Base-by-base conservation (phyloP, 2,329 filamentous ascomycete genomes). In the Arthrinium phaeospermum region DNA sequence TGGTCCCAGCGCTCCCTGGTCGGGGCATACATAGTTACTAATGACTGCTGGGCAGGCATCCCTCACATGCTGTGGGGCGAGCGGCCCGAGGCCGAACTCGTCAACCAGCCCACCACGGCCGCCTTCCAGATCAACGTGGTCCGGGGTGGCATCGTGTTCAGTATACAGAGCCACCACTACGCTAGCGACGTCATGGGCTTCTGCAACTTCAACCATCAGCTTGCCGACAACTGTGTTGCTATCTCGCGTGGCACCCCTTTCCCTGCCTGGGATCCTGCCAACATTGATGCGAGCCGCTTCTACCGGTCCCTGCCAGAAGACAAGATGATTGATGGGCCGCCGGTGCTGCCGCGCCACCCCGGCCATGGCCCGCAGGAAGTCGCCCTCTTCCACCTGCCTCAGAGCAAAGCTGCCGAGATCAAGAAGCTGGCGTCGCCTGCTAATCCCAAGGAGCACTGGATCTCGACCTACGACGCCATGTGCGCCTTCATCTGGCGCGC, bases 391-490 rank as follows among this genome's bases (percentile, higher is more conserved):
- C 84, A 86, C 70, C 77, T 86, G 0, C 82, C 84, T 3, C 82
- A 81, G 73, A 85, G 83, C 76, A 86, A 85, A 71, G 82, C 82
- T 0, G 80, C 80, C 0, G 75, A 80, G 68, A 75, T 87, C 5
- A 86, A 86, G 72, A 75, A 73, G 14, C 76, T 81, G 1, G 83
- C 83, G 0, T 76, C 68, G 0, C 81, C 83, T 4, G 57, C 70
- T 0, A 68, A 75, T 0, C 81, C 82, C 24, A 34, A 41, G 1
- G 81, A 79, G 8, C 76, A 77, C 14, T 85, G 84, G 83, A 80
- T 86, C 46, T 86, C 84, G 4, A 86, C 83, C 2, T 86, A 85
- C 73, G 85, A 86, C 69, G 83, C 84, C n/a, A 81, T 83, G 71
- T 78, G 79, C 1, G 84, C 84, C 13, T 82, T 82, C 53, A 78